A percentile compares a stretch with the other conserved stretches of the same genome.
phyloP scores from a whole-genome alignment of 176 grass and related monocot genomes.

The Dendrocalamus sinicus region DNA sequence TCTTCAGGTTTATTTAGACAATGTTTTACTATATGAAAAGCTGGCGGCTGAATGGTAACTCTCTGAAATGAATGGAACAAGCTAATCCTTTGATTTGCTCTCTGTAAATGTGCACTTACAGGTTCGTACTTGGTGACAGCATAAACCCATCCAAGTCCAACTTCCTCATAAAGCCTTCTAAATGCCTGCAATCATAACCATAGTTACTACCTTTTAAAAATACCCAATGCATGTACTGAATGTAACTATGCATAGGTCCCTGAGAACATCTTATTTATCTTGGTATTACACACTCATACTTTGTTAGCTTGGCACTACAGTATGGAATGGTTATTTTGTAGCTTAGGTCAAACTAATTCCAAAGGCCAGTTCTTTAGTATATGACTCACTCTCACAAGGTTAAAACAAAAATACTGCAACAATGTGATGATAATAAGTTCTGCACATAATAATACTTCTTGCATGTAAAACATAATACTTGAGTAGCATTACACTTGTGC shows the following conservation, averaged over 20 bases:
- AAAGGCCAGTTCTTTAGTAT: neutral
- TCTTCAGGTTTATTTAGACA: neutral
- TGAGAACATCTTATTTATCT: neutral
- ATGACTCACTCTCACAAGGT: neutral
- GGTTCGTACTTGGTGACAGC: slow-evolving; percentile 89
- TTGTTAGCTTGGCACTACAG: neutral
- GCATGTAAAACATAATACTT: neutral
- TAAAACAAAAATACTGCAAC: neutral
- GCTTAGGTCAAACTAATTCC: slow-evolving; percentile 10
- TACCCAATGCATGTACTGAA: neutral
- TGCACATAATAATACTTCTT: neutral
- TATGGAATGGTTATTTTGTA: slow-evolving; percentile 1
- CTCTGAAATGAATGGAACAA: slow-evolving; percentile 32
- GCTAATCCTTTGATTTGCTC: neutral
- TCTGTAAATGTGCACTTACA: slow-evolving; percentile 63
- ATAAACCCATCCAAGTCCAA: slow-evolving; percentile 97
- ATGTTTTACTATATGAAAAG: neutral
- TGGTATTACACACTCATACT: neutral
- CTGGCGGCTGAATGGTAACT: neutral
- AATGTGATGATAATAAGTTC: neutral
- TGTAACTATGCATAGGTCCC: neutral
- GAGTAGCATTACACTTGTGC: neutral
- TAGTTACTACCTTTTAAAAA: neutral
- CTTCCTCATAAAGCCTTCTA: slow-evolving; percentile 89
- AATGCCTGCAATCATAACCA: slow-evolving; percentile 71